A percentile compares a stretch with the other conserved stretches of the same genome.
Evolutionary conservation across 1,284 basidiomycete species (phyloP).

Genomic region (Ustanciosporium gigantosporum): DNA sequence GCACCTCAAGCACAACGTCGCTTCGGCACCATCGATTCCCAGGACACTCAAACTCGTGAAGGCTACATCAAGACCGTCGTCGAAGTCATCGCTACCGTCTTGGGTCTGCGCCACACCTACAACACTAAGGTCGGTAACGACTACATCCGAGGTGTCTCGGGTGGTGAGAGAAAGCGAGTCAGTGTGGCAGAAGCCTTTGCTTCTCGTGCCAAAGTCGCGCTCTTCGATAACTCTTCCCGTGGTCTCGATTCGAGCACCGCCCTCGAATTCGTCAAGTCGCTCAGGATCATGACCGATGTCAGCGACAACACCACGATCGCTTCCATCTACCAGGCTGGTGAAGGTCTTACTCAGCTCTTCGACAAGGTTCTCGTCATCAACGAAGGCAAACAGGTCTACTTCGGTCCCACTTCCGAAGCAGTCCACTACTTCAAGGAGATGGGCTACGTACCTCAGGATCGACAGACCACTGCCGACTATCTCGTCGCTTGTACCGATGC

Average conservation of each 20-base stretch:
- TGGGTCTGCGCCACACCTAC: constrained; percentile 52
- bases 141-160: constrained; percentile 56
- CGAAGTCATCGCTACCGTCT: constrained; percentile 48
- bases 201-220: constrained; percentile 42
- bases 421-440: constrained; percentile 48
- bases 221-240: constrained; percentile 53
- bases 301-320: constrained; percentile 29
- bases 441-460: constrained; percentile 63
- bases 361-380: constrained; percentile 55
- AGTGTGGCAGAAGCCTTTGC: constrained; percentile 61
- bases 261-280: constrained; percentile 48
- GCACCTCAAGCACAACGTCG: constrained; percentile 41
- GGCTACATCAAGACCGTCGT: constrained; percentile 34
- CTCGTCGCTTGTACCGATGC: constrained; percentile 63
- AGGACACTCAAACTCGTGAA: constrained; percentile 17
- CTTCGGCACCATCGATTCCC: constrained; percentile 9
- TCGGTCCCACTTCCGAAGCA: constrained; percentile 43
- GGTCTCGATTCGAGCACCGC: constrained; percentile 54
- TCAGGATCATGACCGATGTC: constrained; percentile 48
- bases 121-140: constrained; percentile 61
- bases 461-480: constrained; percentile 55
- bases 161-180: constrained; percentile 63
- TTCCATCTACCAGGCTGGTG: constrained; percentile 55
- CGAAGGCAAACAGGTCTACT: constrained; percentile 58
- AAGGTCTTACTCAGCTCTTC: constrained; percentile 46